Evolutionary conservation across 768 basidiomycete genomes (phyloP), one percentile per base, ranked within the genome.

Genomic region (Suillus subaureus): DNA sequence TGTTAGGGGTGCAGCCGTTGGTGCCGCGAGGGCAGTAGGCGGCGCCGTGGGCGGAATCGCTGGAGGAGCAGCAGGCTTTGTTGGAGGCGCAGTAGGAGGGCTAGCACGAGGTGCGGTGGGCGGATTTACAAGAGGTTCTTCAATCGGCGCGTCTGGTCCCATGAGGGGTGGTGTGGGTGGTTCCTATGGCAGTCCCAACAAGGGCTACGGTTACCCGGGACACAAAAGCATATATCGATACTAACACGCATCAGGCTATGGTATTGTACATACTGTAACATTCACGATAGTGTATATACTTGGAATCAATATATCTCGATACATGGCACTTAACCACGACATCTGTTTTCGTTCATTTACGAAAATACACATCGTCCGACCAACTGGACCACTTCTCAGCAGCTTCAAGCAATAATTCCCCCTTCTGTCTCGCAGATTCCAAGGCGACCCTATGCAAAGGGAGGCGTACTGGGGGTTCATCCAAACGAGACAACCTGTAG

Each of bases 401-500:
- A n/a, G 67, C 66, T 16, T 74, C 68, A 18, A 74, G 45, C 13
- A 67, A 60, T 31, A 64, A 64, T 33, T 67, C 43, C 9, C 74
- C 72, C 42, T 72, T 75, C 56, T 54, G 68, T 56, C 58, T 72
- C 28, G 62, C 67, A 18, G 74, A 61, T 18, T 68, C 66, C 37
- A 74, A 49, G 26, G 71, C 69, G n/a, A 72, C 69, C 26, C 60
- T 67, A 40, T 74, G 73, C 61, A 75, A 66, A 18, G 74, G 74
- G 21, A 74, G 33, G 39, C 68, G 68, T 28, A 70, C 13, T 12
- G 73, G 68, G 1, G 69, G 58, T 61, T 66, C 61, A 5, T 73
- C 65, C 64, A 49, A 68, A 63, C 60, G 65, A 35, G 63, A 62
- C 5, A 75, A 54, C 31, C 64, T 71, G 43, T 57, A 72, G 37